A percentile compares a stretch with the other conserved stretches of the same genome.
Evolutionary conservation across 2,329 filamentous ascomycete species (phyloP).

Genomic region (Tolypocladium ophioglossoides): DNA sequence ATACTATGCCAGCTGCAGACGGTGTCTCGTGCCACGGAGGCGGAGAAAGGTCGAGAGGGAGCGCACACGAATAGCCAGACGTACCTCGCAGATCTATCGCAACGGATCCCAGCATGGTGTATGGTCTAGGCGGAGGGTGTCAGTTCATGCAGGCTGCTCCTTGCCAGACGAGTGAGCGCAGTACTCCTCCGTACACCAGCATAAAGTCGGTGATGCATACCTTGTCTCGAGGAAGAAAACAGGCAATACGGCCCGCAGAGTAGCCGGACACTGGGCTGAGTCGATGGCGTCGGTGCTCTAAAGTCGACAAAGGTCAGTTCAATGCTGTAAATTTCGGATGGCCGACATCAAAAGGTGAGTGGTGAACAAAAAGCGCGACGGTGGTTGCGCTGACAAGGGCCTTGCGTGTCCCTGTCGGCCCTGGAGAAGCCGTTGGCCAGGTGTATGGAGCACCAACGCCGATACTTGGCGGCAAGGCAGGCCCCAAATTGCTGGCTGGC

Average conservation of each 20-base stretch:
- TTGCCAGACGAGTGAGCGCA: background rate
- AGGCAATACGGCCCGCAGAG: background rate
- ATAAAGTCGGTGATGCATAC: background rate
- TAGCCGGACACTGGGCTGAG: background rate
- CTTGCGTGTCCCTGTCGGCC: background rate
- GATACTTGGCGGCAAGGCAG: background rate
- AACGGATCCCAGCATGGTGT: background rate
- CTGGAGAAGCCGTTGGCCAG: background rate
- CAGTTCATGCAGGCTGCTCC: background rate
- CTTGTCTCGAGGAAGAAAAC: background rate
- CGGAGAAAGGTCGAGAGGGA: background rate
- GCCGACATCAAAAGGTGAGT: background rate
- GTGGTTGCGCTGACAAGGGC: background rate
- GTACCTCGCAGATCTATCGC: background rate
- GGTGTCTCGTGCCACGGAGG: background rate
- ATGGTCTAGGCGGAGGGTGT: background rate
- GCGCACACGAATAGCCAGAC: background rate
- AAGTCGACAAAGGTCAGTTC: background rate
- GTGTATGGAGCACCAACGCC: background rate
- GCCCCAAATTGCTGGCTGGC: background rate
- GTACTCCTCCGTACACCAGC: no score
- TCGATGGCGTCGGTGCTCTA: background rate
- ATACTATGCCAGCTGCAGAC: background rate
- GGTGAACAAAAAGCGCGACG: background rate
- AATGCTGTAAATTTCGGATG: background rate